Base-by-base conservation (phyloP, 2,329 filamentous ascomycete species). In the Aspergillus oerlinghausenensis region DNA sequence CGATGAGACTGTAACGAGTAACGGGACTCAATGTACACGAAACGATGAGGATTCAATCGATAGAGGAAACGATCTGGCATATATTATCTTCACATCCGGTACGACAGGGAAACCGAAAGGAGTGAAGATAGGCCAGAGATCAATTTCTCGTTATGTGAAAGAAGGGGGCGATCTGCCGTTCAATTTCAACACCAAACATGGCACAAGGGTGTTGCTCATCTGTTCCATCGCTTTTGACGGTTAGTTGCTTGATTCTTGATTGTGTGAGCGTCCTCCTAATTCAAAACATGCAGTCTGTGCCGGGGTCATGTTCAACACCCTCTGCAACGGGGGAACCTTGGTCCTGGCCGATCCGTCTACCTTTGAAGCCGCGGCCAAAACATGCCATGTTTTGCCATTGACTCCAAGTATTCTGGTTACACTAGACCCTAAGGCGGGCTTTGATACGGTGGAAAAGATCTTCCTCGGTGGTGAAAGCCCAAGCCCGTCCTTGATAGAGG, bases 201-300 rank as follows among this genome's bases (percentile, higher is more conserved):
- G 40, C 7, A 56, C 60, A 25, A 56, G 40, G 19, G 58, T 64
- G 1, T 51, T 68, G 26, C 40, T 68, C 17, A 42, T 67, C 17
- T 67, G 62, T 40, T 65, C 66, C 2, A 45, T 63, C 29, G 66
- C 62, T 10, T 70, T 70, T 52, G 67, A 70, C 52, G 66, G 65
- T 66, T 53, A 54, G 62, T 54, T 9, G 32, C 38, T 23, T 21
- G 10, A 43, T 1, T 40, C 14, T 17, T 47, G 17, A 14, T 47
- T 11, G 11, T 11, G 28, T 11, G 28, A 29, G 4, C 28, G 10
- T 29, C 3, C 28, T 29, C 4, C 28, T 29, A 11, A 29, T 11
- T 1, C 4, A 42, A 17, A 10, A n/a, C 47, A 11, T n/a, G 19
- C 26, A 55, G 51, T 49, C 49, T 58, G 47, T 28, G 47, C 55